Base-by-base conservation (phyloP, 805 yeast genomes). In the Hanseniaspora mollemarum region DNA sequence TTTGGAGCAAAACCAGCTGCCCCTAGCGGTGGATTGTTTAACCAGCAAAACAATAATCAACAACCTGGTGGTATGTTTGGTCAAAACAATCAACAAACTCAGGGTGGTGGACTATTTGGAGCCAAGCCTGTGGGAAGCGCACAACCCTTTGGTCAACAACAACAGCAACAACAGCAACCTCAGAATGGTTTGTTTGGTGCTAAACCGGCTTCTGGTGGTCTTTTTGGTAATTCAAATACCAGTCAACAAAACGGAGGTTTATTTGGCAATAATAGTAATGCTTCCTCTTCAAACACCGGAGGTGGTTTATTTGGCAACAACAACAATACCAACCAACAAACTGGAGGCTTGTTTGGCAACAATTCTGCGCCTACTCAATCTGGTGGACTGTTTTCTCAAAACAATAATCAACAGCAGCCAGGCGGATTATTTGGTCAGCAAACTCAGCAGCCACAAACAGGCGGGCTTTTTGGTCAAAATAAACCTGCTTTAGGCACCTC, bases 371-470 rank as follows among this genome's bases (percentile, higher is more conserved):
- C 49, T 36, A 25, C 28, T 25, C 35, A 52, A 49, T 31, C 39
- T 25, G 75, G 75, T 35, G 77, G 76, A 3, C 53, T 71, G 26
- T 72, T 73, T 58, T 76, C 76, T 12, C 58, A 58, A 49, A 62
- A 59, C 22, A 55, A 56, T 16, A 56, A 54, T 46, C 60, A 51
- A 46, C 63, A 55, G 32, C 38, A 33, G 18, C 56, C 37, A 24
- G 71, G 70, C 50, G 71, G 69, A 18, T 57, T 68, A 52, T 73
- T 69, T 59, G 73, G 73, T 29, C 57, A 67, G 49, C 52, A 59
- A 36, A 62, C 60, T 54, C 53, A 58, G 22, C 54, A 60, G 33
- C 29, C 57, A 53, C 57, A 62, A 10, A 57, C 66, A 5, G 70
- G 73, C 16, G 75, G 76, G 2, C 59, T 72, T 43, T 75, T 75